Evolutionary conservation across 306 rosid genomes (phyloP).

Genomic region (barrel medic (Medicago truncatula)): DNA sequence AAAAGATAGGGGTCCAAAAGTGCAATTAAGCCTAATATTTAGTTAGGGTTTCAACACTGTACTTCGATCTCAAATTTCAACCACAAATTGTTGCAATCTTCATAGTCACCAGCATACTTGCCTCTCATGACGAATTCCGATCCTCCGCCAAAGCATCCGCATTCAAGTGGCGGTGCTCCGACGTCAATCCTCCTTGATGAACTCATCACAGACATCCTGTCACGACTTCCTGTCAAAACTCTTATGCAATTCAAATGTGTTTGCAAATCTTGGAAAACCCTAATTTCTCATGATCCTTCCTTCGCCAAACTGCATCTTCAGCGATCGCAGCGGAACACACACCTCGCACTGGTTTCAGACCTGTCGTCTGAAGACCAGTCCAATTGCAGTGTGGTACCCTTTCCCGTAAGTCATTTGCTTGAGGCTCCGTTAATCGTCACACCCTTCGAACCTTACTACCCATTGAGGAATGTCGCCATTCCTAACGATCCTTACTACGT

Average conservation of each 20-base stretch:
- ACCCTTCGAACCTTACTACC: neutral
- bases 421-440: neutral
- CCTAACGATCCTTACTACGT: too few species aligned
- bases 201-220: neutral
- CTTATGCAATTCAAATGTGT: neutral
- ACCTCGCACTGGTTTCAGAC: neutral
- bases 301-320: neutral
- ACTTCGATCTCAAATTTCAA: too few species aligned
- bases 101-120: too few species aligned
- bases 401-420: neutral
- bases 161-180: neutral
- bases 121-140: neutral
- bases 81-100: too few species aligned
- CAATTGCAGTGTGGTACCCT: neutral
- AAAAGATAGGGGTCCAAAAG: too few species aligned
- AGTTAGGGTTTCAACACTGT: too few species aligned
- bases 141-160: neutral
- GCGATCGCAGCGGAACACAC: neutral
- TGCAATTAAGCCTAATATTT: too few species aligned
- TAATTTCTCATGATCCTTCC: neutral
- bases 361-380: neutral
- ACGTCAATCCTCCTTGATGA: neutral
- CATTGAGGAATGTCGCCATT: neutral
- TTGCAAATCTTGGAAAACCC: neutral
- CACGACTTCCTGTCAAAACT: neutral